A percentile compares a stretch with the other conserved stretches of the same genome.
These are phyloP conservation scores for Apiotrichum veenhuisii DNA, from an alignment of 1,284 basidiomycete genomes.

Conservation along the genomic window DNA sequence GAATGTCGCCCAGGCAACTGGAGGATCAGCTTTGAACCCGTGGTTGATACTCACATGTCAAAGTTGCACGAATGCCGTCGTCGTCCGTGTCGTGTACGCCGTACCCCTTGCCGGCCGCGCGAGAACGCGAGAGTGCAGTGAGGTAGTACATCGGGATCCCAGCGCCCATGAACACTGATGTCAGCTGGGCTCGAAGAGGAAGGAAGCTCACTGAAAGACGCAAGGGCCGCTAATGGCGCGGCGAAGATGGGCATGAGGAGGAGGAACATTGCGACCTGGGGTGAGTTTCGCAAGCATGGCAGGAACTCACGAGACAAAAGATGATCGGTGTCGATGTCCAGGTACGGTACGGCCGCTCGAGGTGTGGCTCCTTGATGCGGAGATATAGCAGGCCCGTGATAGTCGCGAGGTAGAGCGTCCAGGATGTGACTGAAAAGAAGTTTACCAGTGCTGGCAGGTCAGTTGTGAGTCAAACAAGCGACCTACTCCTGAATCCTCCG, in stretches of 20 bases:
- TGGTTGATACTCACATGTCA: slow-evolving; percentile 19
- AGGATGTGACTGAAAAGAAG: slow-evolving; percentile 59
- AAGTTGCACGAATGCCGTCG: slow-evolving; percentile 20
- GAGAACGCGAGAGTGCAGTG: slow-evolving; percentile 52
- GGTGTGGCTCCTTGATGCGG: slow-evolving; percentile 81
- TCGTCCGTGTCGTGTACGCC: slow-evolving; percentile 9
- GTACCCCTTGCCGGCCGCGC: slow-evolving; percentile 9
- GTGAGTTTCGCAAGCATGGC: slow-evolving; percentile 19
- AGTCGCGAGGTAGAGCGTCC: slow-evolving; percentile 88
- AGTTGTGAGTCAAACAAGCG: background rate
- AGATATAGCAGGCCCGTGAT: slow-evolving; percentile 84
- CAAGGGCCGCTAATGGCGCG: slow-evolving; percentile 80
- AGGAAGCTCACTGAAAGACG: slow-evolving; percentile 65
- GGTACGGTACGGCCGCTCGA: slow-evolving; percentile 85
- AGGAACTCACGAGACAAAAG: slow-evolving; percentile 73
- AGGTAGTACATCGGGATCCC: slow-evolving; percentile 83
- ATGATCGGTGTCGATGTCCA: slow-evolving; percentile 86
- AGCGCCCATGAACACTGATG: slow-evolving; percentile 50
- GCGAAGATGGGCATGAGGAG: slow-evolving; percentile 93
- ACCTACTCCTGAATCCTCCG: slow-evolving; percentile 71
- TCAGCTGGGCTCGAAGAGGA: background rate
- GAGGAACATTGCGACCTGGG: slow-evolving; percentile 80
- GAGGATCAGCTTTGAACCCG: background rate
- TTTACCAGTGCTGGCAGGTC: slow-evolving; percentile 60
- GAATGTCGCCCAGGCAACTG: slow-evolving; percentile 33